These are phyloP conservation scores for Tolypocladium ophioglossoides DNA, from an alignment of 2,329 filamentous ascomycete species.

Conservation along the genomic window DNA sequence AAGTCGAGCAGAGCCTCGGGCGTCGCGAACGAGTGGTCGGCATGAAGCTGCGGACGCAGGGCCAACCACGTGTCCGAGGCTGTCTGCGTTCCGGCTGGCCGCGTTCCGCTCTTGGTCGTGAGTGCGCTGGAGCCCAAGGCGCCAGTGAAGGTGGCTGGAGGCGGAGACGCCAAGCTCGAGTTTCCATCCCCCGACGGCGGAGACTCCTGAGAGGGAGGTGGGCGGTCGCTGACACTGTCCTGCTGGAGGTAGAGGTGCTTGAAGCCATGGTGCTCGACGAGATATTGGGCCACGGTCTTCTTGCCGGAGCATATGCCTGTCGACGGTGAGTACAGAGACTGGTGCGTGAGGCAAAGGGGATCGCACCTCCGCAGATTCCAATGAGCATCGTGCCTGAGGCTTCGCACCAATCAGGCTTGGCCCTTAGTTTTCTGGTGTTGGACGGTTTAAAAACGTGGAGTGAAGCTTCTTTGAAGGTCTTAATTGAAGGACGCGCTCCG, in stretches of 20 bases:
- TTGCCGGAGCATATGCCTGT: conserved; percentile 89
- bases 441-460: not conserved
- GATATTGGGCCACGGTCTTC: conserved; percentile 76
- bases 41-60: conserved; percentile 10
- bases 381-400: conserved; percentile 52
- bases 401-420: not conserved
- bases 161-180: conserved; percentile 3
- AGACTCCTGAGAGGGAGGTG: not conserved
- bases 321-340: not conserved
- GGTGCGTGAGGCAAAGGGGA: not conserved
- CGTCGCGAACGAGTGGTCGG: conserved; percentile 40
- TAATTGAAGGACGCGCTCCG: not conserved
- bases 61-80: conserved; percentile 14
- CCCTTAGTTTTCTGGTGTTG: not conserved
- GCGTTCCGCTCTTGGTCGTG: conserved; percentile 14
- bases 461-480: not conserved
- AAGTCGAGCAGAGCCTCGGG: conserved; percentile 67
- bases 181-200: conserved; percentile 3
- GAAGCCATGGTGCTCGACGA: conserved; percentile 77
- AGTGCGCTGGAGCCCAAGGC: conserved; percentile 15
- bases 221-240: not conserved
- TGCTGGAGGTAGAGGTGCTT: conserved; percentile 52
- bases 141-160: conserved; percentile 9
- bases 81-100: conserved; percentile 12
- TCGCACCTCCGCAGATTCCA: conserved; percentile 61